Conservation (phyloP, 164 flowering plant species). For the Nymphaea thermarum region DNA sequence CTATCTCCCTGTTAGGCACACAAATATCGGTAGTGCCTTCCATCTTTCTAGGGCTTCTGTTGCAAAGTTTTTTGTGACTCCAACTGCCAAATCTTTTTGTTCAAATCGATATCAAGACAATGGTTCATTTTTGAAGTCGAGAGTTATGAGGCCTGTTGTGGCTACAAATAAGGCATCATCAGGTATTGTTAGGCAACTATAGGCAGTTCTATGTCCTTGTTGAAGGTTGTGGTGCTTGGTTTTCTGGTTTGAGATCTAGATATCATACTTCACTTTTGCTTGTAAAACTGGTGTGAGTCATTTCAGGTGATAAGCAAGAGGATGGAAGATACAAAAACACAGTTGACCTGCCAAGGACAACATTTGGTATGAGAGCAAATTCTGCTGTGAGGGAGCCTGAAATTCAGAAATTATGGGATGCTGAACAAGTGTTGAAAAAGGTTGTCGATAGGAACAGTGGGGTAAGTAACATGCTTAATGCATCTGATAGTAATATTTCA, state of each 20-base stretch:
- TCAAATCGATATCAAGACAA: slow-evolving; percentile 16
- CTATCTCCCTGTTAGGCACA: too few species aligned
- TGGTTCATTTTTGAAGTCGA: slow-evolving; percentile 37
- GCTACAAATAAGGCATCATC: slow-evolving; percentile 68
- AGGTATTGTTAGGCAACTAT: slow-evolving; percentile 23
- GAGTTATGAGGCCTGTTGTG: slow-evolving; percentile 80
- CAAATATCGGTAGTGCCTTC: too few species aligned
- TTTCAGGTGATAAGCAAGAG: slow-evolving; percentile 60
- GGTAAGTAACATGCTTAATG: slow-evolving; percentile 31
- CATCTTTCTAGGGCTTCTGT: too few species aligned
- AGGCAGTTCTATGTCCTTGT: background rate
- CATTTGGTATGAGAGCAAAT: slow-evolving; percentile 90
- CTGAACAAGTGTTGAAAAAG: slow-evolving; percentile 67
- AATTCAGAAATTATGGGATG: slow-evolving; percentile 93
- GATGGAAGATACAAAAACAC: slow-evolving; percentile 91
- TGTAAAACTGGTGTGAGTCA: slow-evolving; percentile 10
- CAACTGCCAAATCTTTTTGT: slow-evolving; percentile 11
- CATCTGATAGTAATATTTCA: slow-evolving; percentile 1
- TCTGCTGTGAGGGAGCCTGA: slow-evolving; percentile 84
- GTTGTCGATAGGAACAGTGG: slow-evolving; percentile 61
- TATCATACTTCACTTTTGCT: slow-evolving; percentile 1
- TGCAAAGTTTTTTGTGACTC: too few species aligned
- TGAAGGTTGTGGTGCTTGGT: background rate
- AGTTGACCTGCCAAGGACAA: slow-evolving; percentile 83
- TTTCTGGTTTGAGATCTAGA: background rate